phyloP scores from a whole-genome alignment of 1,139 yeast species.

The Yamadazyma taylorii region DNA sequence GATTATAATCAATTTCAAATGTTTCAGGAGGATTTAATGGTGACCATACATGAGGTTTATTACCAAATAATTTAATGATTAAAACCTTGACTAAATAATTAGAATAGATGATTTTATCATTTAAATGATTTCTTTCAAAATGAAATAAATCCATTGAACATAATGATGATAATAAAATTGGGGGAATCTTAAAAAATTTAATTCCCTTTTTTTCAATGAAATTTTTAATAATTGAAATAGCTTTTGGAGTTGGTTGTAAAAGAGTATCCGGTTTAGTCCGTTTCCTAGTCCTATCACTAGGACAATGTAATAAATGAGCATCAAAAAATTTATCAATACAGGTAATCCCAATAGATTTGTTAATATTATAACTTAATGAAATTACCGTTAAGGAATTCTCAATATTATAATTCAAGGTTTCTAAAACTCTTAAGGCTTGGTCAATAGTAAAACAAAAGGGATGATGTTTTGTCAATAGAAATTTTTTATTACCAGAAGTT shows the following conservation, averaged over 20 bases:
- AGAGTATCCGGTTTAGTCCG: slow-evolving; percentile 32
- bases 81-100: slow-evolving; percentile 64
- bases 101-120: slow-evolving; percentile 67
- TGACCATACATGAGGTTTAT: slow-evolving; percentile 67
- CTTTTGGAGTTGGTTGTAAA: slow-evolving; percentile 91
- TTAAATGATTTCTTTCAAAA: slow-evolving; percentile 63
- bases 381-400: slow-evolving; percentile 54
- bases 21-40: slow-evolving; percentile 42
- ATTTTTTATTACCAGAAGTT: slow-evolving; percentile 8
- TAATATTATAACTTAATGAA: slow-evolving; percentile 59
- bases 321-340: slow-evolving; percentile 58
- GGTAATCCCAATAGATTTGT: slow-evolving; percentile 48
- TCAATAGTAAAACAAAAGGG: slow-evolving; percentile 57
- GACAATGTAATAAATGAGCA: slow-evolving; percentile 74
- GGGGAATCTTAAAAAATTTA: slow-evolving; percentile 34
- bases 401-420: slow-evolving; percentile 46
- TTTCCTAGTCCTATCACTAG: slow-evolving; percentile 67
- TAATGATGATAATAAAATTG: slow-evolving; percentile 45
- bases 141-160: slow-evolving; percentile 72
- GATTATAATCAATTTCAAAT: slow-evolving; percentile 9
- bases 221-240: slow-evolving; percentile 65
- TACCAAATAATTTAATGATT: slow-evolving; percentile 66
- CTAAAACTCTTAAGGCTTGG: slow-evolving; percentile 55
- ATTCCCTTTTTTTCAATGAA: slow-evolving; percentile 63
- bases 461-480: slow-evolving; percentile 21